Conservation (phyloP, 257 asterid genomes). For the Agastache rugosa region DNA sequence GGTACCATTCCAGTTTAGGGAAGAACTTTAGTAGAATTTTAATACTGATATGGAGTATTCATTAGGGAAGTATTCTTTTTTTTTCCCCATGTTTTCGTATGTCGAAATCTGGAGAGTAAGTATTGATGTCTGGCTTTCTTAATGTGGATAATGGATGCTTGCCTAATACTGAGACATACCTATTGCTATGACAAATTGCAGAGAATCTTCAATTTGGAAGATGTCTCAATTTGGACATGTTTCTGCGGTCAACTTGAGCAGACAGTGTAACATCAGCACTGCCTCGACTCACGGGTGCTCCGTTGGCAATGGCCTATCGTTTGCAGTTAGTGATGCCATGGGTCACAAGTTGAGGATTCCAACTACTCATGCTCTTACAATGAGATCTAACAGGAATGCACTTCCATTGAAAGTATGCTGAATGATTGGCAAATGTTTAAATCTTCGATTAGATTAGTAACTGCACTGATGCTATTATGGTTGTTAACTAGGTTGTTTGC, state of each 20-base stretch:
- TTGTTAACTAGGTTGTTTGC: slow-evolving; percentile 76
- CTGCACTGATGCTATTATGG: slow-evolving; percentile 3
- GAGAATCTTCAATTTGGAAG: slow-evolving; percentile 34
- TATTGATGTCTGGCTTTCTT: background rate
- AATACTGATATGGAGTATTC: background rate
- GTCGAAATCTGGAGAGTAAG: background rate
- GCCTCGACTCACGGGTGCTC: slow-evolving; percentile 46
- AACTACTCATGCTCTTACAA: slow-evolving; percentile 38
- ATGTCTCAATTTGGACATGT: slow-evolving; percentile 81
- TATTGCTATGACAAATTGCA: slow-evolving; percentile 37
- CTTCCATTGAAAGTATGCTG: slow-evolving; percentile 65
- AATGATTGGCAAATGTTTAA: slow-evolving; percentile 15
- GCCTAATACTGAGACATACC: slow-evolving; percentile 7
- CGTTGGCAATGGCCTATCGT: slow-evolving; percentile 52
- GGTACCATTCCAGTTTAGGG: no score
- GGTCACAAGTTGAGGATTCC: slow-evolving; percentile 58
- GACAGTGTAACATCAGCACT: slow-evolving; percentile 49
- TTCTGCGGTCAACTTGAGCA: slow-evolving; percentile 72
- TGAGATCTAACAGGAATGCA: slow-evolving; percentile 43
- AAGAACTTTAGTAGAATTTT: background rate
- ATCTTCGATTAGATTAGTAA: slow-evolving; percentile 19
- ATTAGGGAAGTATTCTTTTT: background rate
- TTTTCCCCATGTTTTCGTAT: background rate
- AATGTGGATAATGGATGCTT: slow-evolving; percentile 20
- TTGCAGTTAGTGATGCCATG: slow-evolving; percentile 63